Percentiles rank a stretch among this genome's conserved stretches.
Evolutionary conservation across 2,329 filamentous ascomycete species (phyloP).

Genomic region (Colletotrichum incanum): DNA sequence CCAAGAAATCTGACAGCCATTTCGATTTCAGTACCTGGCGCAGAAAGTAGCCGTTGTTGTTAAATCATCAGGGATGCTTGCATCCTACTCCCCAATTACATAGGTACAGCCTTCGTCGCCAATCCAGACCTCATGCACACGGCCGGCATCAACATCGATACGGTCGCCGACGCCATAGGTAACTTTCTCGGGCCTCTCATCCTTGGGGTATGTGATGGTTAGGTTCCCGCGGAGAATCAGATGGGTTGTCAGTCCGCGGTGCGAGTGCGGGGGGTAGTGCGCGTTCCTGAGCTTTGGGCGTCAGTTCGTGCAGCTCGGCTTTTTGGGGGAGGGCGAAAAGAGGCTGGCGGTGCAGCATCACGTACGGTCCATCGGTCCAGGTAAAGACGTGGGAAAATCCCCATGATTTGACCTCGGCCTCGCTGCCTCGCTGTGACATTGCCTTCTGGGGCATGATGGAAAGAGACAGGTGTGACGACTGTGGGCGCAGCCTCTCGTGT

Average conservation of each 20-base stretch:
- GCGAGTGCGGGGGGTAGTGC: slow-evolving; percentile 78
- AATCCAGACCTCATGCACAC: slow-evolving; percentile 80
- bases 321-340: slow-evolving; percentile 18
- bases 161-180: slow-evolving; percentile 74
- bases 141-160: slow-evolving; percentile 76
- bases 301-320: slow-evolving; percentile 14
- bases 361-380: slow-evolving; percentile 80
- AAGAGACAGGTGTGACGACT: background rate
- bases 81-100: slow-evolving; percentile 72
- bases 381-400: slow-evolving; percentile 80
- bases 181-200: slow-evolving; percentile 68
- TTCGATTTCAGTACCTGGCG: background rate
- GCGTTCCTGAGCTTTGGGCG: slow-evolving; percentile 66
- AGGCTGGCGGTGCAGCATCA: slow-evolving; percentile 44
- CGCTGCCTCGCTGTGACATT: slow-evolving; percentile 62
- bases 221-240: slow-evolving; percentile 76
- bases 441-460: slow-evolving; percentile 25
- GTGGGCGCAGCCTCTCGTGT: too few species aligned
- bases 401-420: slow-evolving; percentile 77
- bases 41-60: background rate
- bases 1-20: background rate
- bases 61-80: background rate
- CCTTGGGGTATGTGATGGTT: slow-evolving; percentile 77
- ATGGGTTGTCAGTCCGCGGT: slow-evolving; percentile 77
- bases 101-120: slow-evolving; percentile 77